These are phyloP conservation scores for Fistulinella prunicolor DNA, from an alignment of 768 basidiomycete species.

Conservation along the genomic window DNA sequence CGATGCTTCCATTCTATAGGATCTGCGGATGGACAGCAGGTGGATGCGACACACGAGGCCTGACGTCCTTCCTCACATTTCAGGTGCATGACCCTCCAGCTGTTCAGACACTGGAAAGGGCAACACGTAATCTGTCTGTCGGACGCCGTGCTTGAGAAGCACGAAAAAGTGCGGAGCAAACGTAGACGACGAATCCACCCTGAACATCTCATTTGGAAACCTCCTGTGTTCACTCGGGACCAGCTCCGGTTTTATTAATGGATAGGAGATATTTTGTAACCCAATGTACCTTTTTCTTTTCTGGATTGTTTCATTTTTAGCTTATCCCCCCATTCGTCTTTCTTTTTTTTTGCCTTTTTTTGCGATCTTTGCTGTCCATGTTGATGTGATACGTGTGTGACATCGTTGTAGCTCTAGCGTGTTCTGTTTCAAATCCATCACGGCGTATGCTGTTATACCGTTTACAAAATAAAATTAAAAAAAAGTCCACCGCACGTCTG, in stretches of 20 bases:
- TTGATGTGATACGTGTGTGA: constrained; percentile 4
- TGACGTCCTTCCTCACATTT: constrained; percentile 16
- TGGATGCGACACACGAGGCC: not conserved
- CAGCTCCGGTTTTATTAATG: constrained; percentile 67
- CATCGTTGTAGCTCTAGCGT: constrained; percentile 27
- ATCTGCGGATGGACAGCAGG: not conserved
- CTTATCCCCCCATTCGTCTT: too few species aligned
- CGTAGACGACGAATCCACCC: constrained; percentile 75
- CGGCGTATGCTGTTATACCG: constrained; percentile 15
- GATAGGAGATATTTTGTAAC: not conserved
- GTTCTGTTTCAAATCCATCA: constrained; percentile 7
- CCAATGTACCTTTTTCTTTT: not conserved
- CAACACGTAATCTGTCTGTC: constrained; percentile 92
- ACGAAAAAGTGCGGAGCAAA: constrained; percentile 82
- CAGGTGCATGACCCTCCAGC: constrained; percentile 89
- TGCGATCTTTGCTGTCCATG: not conserved
- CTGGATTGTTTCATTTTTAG: too few species aligned
- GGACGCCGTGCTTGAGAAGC: constrained; percentile 86
- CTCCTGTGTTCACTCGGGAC: constrained; percentile 88
- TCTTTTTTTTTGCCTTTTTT: not conserved
- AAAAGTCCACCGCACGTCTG: too few species aligned
- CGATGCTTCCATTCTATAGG: constrained; percentile 5
- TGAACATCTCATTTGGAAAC: constrained; percentile 87
- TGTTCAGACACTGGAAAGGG: constrained; percentile 96
- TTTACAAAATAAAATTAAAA: not conserved